Evolutionary conservation across 805 yeast genomes (phyloP), one percentile per base, ranked within the genome.

Genomic region (Wickerhamomyces sydowiorum): DNA sequence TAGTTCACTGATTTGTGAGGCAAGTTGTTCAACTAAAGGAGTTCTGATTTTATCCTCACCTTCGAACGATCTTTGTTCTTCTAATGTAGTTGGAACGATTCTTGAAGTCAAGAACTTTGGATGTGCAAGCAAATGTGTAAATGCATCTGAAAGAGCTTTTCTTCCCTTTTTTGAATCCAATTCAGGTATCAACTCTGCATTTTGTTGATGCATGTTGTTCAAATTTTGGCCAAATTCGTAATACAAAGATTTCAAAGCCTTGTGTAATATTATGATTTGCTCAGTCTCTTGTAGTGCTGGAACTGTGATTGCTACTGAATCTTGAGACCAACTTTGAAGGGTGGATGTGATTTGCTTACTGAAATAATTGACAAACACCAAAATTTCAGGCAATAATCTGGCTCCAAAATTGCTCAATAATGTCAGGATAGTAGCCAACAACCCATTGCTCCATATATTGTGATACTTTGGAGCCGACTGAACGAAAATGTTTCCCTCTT

Each of bases 361-460:
- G 60, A 86, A 90, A 25, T 76, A 71, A 18, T 74, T 67, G 3
- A 81, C 67, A 46, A 87, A 84, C 36, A 77, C 64, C 45, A 83
- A 73, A 7, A 80, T 64, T 43, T 87, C 93, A 3, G 87, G 80
- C 1, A 82, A 50, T 2, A 83, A 67, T 34, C 76, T 69, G 1
- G 72, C 72, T 1, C 91, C 91, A 44, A 88, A 76, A 38, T 72
- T 74, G 22, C 80, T 70, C 31, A 87, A 56, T 14, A 86, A 61
- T 1, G 76, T 66, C 38, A 86, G 63, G 18, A 84, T 64, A 5
- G 86, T 75, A 0, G 93, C 80, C 24, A 90, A 66, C 15, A 90
- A 62, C 1, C 96, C 96, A 53, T 82, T 79, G n/a, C 79, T 74
- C 97, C 97, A 90, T n/a, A 86, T 66, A 40, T 75, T 72, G 58